Base-by-base conservation (phyloP, 768 basidiomycete genomes). In the Gloeophyllum trabeum region DNA sequence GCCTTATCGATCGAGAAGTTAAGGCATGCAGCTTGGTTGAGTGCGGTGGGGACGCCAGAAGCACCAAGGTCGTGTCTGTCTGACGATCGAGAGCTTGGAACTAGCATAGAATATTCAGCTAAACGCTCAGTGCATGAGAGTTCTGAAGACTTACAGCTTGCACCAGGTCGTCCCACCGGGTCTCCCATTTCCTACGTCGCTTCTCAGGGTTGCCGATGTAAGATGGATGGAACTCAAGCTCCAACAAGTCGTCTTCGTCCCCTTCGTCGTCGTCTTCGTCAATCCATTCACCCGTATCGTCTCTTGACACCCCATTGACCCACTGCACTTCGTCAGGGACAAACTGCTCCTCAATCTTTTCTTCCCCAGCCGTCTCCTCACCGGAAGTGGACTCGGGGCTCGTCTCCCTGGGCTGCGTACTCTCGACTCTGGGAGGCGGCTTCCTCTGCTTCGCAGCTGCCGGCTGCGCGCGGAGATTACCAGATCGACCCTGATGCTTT, bases 351-450 rank as follows among this genome's bases (percentile, higher is more conserved):
- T 61, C 64, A 14, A 54, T 61, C 4, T 65, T 63, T 4, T 62
- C 73, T 52, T 85, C 85, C 0, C 82, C 85, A 1, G 83, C 82
- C 1, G 81, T 86, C 58, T 85, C 83, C 54, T 88, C 85, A 1
- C 83, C 83, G 14, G 75, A 79, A 1, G 49, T 51, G 3, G 79
- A 78, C 61, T 87, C 85, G 0, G 82, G 84, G 47, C 79, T 85
- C 7, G 84, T 87, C 49, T 88, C 85, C 32, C 84, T 63, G 5
- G 85, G 84, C 51, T 87, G 83, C 0, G 85, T 89, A 50, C 83
- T 87, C 51, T 86, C 81, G 14, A 88, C 85, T 10, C 85, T 68
- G 6, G 81, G 83, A 1, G 85, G 85, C 1, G 78, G 80, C 53
- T 77, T 77, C 25, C 78, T 60, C 40, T 66, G 58, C 26, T 49